These are phyloP conservation scores for Aegilops speltoides DNA, from an alignment of 176 grass and related monocot genomes.

Conservation along the genomic window DNA sequence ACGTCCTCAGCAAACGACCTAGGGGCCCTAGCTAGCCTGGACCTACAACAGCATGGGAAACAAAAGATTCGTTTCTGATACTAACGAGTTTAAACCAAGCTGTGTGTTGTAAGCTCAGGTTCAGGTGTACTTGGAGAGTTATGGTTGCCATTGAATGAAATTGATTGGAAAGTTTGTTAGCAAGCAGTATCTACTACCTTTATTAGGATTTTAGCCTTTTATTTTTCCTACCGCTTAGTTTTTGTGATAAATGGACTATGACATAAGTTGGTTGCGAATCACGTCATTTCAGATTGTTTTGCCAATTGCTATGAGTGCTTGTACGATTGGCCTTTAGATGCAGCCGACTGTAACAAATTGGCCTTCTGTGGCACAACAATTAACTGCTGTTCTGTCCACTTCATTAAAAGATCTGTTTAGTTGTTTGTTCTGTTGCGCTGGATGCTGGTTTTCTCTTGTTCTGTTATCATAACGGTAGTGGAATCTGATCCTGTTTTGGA, in stretches of 20 bases:
- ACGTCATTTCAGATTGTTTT: neutral
- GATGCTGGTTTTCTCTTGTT: neutral
- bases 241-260: neutral
- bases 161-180: neutral
- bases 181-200: neutral
- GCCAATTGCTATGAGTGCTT: neutral
- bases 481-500: neutral
- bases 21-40: neutral
- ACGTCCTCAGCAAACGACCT: neutral
- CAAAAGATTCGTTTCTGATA: neutral
- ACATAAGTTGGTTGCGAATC: neutral
- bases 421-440: neutral
- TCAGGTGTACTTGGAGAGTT: neutral
- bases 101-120: neutral
- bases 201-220: neutral
- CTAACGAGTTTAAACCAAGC: neutral
- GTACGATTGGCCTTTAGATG: neutral
- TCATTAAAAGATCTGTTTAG: neutral
- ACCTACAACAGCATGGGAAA: neutral
- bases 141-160: neutral
- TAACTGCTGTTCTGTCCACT: neutral
- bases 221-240: neutral
- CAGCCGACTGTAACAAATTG: neutral
- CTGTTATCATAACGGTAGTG: neutral
- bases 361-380: neutral